A percentile compares a stretch with the other conserved stretches of the same genome.
Conservation (phyloP, 176 grass and related monocot species). For the Oryza officinalis region DNA sequence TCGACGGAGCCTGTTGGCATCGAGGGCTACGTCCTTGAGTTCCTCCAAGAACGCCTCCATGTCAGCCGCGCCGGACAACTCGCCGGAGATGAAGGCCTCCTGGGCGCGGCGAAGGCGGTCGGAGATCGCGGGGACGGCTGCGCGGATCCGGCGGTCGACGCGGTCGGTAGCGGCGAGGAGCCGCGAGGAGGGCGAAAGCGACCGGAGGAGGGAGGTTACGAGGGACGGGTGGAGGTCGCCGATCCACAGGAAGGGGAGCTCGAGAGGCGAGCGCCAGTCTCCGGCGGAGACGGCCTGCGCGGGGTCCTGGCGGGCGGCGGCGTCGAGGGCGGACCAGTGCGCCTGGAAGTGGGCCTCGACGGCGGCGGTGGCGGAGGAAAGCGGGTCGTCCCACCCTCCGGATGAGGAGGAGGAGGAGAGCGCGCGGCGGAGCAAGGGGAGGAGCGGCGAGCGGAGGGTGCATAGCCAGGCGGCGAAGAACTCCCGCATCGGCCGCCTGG, state of each 20-base stretch:
- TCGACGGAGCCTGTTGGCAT: slow-evolving; percentile 61
- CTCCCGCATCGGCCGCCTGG: slow-evolving; percentile 51
- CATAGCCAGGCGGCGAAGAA: slow-evolving; percentile 63
- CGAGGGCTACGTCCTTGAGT: slow-evolving; percentile 45
- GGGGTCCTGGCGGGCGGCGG: slow-evolving; percentile 57
- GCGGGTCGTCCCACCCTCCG: slow-evolving; percentile 42
- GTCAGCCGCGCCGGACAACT: slow-evolving; percentile 37
- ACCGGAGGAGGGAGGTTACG: slow-evolving; percentile 53
- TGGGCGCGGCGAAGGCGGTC: slow-evolving; percentile 65
- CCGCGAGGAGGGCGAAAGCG: slow-evolving; percentile 47
- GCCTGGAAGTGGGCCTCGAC: slow-evolving; percentile 64
- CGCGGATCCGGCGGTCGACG: slow-evolving; percentile 62
- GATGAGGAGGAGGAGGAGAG: slow-evolving; percentile 39
- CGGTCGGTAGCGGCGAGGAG: slow-evolving; percentile 49
- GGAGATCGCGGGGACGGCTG: slow-evolving; percentile 48
- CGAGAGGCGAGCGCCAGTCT: slow-evolving; percentile 55
- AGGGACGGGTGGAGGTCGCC: slow-evolving; percentile 67
- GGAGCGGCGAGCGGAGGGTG: slow-evolving; percentile 57
- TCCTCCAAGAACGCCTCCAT: slow-evolving; percentile 51
- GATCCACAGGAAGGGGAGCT: slow-evolving; percentile 68
- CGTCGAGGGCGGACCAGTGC: slow-evolving; percentile 62
- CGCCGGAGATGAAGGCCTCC: slow-evolving; percentile 39
- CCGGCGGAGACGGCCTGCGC: slow-evolving; percentile 43
- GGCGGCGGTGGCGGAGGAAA: slow-evolving; percentile 45
- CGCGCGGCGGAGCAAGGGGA: slow-evolving; percentile 61